Percentiles rank a stretch among this genome's conserved stretches.
phyloP scores from a whole-genome alignment of 371 early-diverging fungal genomes.

The Mucor piriformis region DNA sequence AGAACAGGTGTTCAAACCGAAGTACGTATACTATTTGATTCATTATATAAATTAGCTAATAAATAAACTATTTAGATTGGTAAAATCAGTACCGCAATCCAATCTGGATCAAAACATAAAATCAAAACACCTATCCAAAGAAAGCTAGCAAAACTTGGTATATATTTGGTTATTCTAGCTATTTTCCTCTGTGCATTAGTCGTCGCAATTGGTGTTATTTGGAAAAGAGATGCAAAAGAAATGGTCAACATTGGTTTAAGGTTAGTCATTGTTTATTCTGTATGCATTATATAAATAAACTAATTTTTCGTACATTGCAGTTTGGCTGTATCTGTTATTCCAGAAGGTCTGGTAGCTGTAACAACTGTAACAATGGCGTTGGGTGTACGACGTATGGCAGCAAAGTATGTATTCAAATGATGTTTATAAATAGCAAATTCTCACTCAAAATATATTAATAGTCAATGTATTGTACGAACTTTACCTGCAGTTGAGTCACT shows the following conservation, averaged over 20 bases:
- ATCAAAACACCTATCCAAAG: conserved; percentile 80
- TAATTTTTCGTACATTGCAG: conserved; percentile 14
- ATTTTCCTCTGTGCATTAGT: conserved; percentile 82
- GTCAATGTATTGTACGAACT: conserved; percentile 78
- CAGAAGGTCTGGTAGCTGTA: conserved; percentile 94
- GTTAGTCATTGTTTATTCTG: conserved; percentile 14
- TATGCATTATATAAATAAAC: neutral
- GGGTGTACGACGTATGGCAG: conserved; percentile 90
- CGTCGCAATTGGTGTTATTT: conserved; percentile 80
- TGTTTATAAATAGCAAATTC: neutral
- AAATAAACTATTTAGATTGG: conserved; percentile 64
- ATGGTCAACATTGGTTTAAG: conserved; percentile 56
- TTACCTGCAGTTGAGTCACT: conserved; percentile 89
- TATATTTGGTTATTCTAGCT: conserved; percentile 75
- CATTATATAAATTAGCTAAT: neutral
- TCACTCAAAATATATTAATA: conserved; percentile 8
- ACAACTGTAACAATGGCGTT: conserved; percentile 93
- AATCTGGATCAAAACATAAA: conserved; percentile 64
- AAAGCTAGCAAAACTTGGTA: conserved; percentile 70
- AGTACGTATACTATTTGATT: conserved; percentile 16
- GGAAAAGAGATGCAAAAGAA: conserved; percentile 50
- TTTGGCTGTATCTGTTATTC: conserved; percentile 90
- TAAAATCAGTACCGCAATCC: conserved; percentile 86
- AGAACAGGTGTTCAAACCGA: conserved; percentile 81
- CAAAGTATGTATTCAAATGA: conserved; percentile 54